Percentiles rank a stretch among this genome's conserved stretches.
Evolutionary conservation across 2,329 filamentous ascomycete genomes (phyloP).

Genomic region (Salinomyces thailandicus): DNA sequence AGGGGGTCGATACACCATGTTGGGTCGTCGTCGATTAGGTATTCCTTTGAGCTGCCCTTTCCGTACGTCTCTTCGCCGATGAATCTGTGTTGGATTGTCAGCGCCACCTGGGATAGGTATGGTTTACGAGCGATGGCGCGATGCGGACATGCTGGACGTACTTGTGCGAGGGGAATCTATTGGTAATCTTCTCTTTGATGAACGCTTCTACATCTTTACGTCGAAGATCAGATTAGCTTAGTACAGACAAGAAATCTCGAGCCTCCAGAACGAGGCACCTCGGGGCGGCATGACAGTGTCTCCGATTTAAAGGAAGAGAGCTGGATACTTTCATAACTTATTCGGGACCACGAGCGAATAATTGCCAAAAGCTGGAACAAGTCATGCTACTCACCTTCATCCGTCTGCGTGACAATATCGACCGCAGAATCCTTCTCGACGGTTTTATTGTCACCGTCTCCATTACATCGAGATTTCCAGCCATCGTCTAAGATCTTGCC

Average conservation of each 20-base stretch:
- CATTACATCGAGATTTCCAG: constrained; percentile 46
- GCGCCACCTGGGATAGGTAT: not conserved
- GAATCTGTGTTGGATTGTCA: constrained; percentile 43
- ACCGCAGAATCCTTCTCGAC: constrained; percentile 65
- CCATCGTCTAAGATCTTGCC: constrained; percentile 57
- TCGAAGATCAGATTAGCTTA: too few relatives aligned
- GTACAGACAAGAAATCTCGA: not conserved
- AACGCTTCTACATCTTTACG: constrained; percentile 59
- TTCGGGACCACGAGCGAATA: too few relatives aligned
- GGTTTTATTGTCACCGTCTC: constrained; percentile 30
- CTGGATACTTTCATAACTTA: too few relatives aligned
- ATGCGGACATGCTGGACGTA: constrained; percentile 30
- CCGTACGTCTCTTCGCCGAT: constrained; percentile 69
- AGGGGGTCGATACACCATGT: constrained; percentile 66
- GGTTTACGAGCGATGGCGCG: not conserved
- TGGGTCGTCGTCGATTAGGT: constrained; percentile 53
- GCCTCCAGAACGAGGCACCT: not conserved
- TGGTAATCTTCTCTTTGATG: constrained; percentile 49
- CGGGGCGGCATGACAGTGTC: not conserved
- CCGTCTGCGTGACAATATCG: constrained; percentile 67
- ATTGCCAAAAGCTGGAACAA: too few relatives aligned
- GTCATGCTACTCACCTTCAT: constrained; percentile 57
- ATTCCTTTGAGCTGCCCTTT: constrained; percentile 54
- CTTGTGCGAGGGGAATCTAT: constrained; percentile 56
- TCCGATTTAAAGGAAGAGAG: too few relatives aligned